Evolutionary conservation across 169 alveolate species (phyloP).

Genomic region (Theileria sp.): DNA sequence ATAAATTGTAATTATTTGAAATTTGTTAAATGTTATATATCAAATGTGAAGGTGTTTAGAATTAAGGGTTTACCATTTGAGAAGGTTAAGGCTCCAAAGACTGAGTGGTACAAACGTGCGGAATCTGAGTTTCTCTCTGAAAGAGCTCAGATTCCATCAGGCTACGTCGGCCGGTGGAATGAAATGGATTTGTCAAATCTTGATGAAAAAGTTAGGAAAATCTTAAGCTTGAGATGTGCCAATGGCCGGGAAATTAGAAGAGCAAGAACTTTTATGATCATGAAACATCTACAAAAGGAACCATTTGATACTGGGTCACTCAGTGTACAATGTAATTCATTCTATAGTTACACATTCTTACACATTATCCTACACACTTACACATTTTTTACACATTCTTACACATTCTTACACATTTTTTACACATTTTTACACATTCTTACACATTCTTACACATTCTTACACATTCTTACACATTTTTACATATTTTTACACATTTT

Average conservation of each 20-base stretch:
- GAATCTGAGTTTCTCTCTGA: constrained; percentile 83
- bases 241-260: constrained; percentile 63
- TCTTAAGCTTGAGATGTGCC: constrained; percentile 73
- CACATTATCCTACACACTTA: too few species aligned
- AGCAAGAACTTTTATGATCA: constrained; percentile 64
- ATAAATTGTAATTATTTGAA: constrained; percentile 15
- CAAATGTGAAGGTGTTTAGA: constrained; percentile 78
- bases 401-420: too few species aligned
- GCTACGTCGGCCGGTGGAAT: constrained; percentile 79
- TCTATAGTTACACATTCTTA: not conserved
- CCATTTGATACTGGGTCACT: constrained; percentile 80
- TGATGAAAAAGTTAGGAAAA: constrained; percentile 64
- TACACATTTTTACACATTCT: too few species aligned
- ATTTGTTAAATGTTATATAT: constrained; percentile 52
- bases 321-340: constrained; percentile 70
- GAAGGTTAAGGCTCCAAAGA: constrained; percentile 81
- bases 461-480: too few species aligned
- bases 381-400: too few species aligned
- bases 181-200: constrained; percentile 72
- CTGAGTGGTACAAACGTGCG: constrained; percentile 84
- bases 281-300: constrained; percentile 75
- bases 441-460: too few species aligned
- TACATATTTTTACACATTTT: too few species aligned
- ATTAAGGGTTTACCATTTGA: constrained; percentile 80
- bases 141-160: constrained; percentile 77